phyloP scores from a whole-genome alignment of 345 rosid species.

The Brassica rapa region DNA sequence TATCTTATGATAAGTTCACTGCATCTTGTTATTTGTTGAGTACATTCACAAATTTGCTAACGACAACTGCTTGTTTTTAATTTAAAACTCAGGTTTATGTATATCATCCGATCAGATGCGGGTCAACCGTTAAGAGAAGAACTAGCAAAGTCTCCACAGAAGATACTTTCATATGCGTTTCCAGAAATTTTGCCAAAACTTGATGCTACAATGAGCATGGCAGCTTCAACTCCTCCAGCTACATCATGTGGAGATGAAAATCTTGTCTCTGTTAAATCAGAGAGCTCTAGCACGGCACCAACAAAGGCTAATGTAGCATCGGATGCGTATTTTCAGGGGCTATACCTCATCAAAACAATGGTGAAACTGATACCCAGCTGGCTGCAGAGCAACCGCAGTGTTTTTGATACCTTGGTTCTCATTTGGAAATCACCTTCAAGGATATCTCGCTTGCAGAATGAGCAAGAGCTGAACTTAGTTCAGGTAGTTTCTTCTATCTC shows the following conservation, averaged over 20 bases:
- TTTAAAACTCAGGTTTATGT: conserved; percentile 76
- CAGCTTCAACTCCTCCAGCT: conserved; percentile 62
- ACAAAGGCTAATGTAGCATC: conserved; percentile 48
- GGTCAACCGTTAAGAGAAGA: conserved; percentile 96
- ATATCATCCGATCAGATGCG: conserved; percentile 86
- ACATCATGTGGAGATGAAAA: conserved; percentile 67
- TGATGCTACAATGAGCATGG: conserved; percentile 52
- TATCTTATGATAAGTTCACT: background rate
- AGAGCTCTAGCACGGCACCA: conserved; percentile 54
- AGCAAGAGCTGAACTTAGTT: conserved; percentile 89
- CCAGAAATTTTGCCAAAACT: conserved; percentile 74
- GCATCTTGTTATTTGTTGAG: conserved; percentile 19
- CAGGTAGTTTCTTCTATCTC: conserved; percentile 59
- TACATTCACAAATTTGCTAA: conserved; percentile 15
- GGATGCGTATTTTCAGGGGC: conserved; percentile 93
- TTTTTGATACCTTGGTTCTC: conserved; percentile 81
- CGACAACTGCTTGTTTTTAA: conserved; percentile 3
- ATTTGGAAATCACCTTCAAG: conserved; percentile 95
- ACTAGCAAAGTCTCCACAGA: conserved; percentile 85
- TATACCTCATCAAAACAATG: conserved; percentile 82
- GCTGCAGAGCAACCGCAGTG: conserved; percentile 79
- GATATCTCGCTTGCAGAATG: conserved; percentile 82
- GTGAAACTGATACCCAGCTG: conserved; percentile 86
- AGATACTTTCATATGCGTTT: conserved; percentile 83
- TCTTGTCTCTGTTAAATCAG: conserved; percentile 52